These are phyloP conservation scores for Aureobasidium sp. DNA, from an alignment of 2,329 filamentous ascomycete genomes.

Conservation along the genomic window DNA sequence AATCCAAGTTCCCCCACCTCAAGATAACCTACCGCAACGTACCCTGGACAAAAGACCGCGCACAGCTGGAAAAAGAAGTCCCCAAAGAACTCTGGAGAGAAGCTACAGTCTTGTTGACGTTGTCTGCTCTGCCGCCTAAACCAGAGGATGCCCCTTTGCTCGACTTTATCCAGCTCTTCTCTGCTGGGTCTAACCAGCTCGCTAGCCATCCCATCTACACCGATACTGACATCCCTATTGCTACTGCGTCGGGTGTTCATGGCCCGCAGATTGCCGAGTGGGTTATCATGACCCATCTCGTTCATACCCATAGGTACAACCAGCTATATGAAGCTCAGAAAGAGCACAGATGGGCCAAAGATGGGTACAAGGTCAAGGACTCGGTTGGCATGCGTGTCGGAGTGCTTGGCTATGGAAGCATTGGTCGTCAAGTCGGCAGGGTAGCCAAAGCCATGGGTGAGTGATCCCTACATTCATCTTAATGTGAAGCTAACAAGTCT, in stretches of 20 bases:
- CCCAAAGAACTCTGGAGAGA: conserved; percentile 30
- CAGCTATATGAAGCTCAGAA: conserved; percentile 50
- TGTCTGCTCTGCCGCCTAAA: conserved; percentile 35
- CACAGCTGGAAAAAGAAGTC: conserved; percentile 1
- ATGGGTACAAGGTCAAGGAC: conserved; percentile 36
- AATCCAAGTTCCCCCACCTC: conserved; percentile 36
- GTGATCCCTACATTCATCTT: conserved; percentile 21
- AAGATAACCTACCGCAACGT: conserved; percentile 35
- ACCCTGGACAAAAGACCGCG: conserved; percentile 17
- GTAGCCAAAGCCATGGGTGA: conserved; percentile 31
- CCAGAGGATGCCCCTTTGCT: conserved; percentile 30
- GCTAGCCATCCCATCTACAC: conserved; percentile 45
- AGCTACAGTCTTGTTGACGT: conserved; percentile 40
- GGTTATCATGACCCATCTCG: conserved; percentile 53
- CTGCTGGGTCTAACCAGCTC: conserved; percentile 49
- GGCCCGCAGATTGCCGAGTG: conserved; percentile 59
- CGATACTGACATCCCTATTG: conserved; percentile 43
- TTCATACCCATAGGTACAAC: conserved; percentile 47
- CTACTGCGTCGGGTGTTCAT: conserved; percentile 48
- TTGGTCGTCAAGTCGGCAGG: conserved; percentile 46
- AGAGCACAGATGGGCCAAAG: conserved; percentile 42
- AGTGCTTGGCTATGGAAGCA: conserved; percentile 54
- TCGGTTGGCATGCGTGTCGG: conserved; percentile 50
- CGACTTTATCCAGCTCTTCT: conserved; percentile 47
- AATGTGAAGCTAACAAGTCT: conserved; percentile 39